Conservation (phyloP, 805 yeast species). For the Zygoascus biomembranicola region DNA sequence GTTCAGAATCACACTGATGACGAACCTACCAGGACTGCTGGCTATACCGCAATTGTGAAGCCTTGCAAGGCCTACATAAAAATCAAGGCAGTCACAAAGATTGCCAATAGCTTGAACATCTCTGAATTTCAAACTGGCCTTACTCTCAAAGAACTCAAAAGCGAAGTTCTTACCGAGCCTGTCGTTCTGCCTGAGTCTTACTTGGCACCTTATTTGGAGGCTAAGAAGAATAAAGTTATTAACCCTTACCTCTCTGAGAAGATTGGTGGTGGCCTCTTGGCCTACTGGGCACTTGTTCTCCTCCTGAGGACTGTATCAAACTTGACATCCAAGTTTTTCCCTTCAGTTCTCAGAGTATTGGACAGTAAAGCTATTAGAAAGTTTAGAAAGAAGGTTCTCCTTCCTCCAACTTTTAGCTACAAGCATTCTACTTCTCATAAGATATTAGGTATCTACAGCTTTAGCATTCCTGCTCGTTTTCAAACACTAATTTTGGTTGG, state of each 20-base stretch:
- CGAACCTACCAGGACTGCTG: neutral
- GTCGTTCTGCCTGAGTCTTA: neutral
- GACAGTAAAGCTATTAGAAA: slow-evolving; percentile 12
- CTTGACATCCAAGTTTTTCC: slow-evolving; percentile 7
- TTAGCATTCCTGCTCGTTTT: slow-evolving; percentile 30
- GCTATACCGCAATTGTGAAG: neutral
- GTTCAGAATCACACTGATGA: slow-evolving; percentile 1
- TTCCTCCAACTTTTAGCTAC: slow-evolving; percentile 25
- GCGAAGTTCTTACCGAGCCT: neutral
- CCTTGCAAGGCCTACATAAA: neutral
- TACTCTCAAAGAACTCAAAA: neutral
- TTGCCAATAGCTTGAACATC: neutral
- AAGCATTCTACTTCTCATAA: slow-evolving; percentile 17
- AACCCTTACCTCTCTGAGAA: neutral
- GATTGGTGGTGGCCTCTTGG: slow-evolving; percentile 3
- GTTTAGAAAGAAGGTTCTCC: slow-evolving; percentile 11
- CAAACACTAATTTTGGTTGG: slow-evolving; percentile 28
- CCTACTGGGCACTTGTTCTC: slow-evolving; percentile 9
- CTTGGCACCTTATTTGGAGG: neutral
- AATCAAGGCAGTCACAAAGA: neutral
- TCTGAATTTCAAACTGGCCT: neutral
- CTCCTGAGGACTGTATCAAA: slow-evolving; percentile 4
- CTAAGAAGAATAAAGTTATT: neutral
- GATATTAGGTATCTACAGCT: slow-evolving; percentile 6
- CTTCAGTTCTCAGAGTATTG: slow-evolving; percentile 9